These are phyloP conservation scores for Boletus pseudopeckii DNA, from an alignment of 768 basidiomycete genomes.

Conservation along the genomic window DNA sequence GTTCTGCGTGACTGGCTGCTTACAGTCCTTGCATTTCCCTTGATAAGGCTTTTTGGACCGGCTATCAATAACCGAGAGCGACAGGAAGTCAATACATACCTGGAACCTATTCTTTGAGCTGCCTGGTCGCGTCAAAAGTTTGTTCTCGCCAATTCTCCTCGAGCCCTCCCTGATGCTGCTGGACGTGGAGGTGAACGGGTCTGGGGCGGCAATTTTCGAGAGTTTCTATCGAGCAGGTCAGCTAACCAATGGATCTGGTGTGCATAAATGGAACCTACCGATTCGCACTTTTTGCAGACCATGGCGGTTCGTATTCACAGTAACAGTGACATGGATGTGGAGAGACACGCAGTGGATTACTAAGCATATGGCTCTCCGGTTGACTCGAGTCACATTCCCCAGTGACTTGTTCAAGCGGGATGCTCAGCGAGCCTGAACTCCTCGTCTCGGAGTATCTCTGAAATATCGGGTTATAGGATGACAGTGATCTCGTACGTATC, in stretches of 20 bases:
- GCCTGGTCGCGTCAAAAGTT: slow-evolving; percentile 67
- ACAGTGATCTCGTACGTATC: neutral
- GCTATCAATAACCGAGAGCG: neutral
- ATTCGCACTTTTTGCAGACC: slow-evolving; percentile 88
- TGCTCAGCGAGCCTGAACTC: too few relatives aligned
- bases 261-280: slow-evolving; percentile 39
- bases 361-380: slow-evolving; percentile 12
- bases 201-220: slow-evolving; percentile 85
- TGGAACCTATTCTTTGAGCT: slow-evolving; percentile 75
- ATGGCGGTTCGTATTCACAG: slow-evolving; percentile 36
- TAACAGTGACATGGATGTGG: slow-evolving; percentile 10
- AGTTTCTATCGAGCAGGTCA: slow-evolving; percentile 59
- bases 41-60: slow-evolving; percentile 64
- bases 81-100: slow-evolving; percentile 40
- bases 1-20: slow-evolving; percentile 80
- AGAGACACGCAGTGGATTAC: slow-evolving; percentile 8
- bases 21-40: slow-evolving; percentile 85
- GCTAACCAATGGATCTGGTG: neutral
- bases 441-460: neutral
- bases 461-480: neutral
- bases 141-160: slow-evolving; percentile 82
- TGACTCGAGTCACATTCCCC: too few relatives aligned
- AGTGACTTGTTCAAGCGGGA: neutral
- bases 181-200: slow-evolving; percentile 77
- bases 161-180: slow-evolving; percentile 75